Evolutionary conservation across 176 grass and related monocot species (phyloP).

Genomic region (sorghum (Sorghum bicolor)): Sorghum_bicolor_NCBIv3 NC_012870.2:69946501-69947000

Average conservation of each 20-base stretch:
- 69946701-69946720: slow-evolving; percentile 88
- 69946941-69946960: slow-evolving; percentile 49
- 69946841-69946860: slow-evolving; percentile 68
- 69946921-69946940: slow-evolving; percentile 51
- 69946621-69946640: slow-evolving; percentile 75
- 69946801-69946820: slow-evolving; percentile 65
- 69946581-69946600: slow-evolving; percentile 81
- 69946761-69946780: slow-evolving; percentile 76
- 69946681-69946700: slow-evolving; percentile 80
- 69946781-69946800: slow-evolving; percentile 78
- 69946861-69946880: slow-evolving; percentile 77
- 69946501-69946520: slow-evolving; percentile 71
- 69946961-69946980: slow-evolving; percentile 73
- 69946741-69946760: slow-evolving; percentile 85
- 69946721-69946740: slow-evolving; percentile 89
- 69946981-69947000: slow-evolving; percentile 70
- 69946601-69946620: slow-evolving; percentile 65
- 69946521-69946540: slow-evolving; percentile 88
- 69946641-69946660: slow-evolving; percentile 75
- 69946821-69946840: slow-evolving; percentile 50
- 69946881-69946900: slow-evolving; percentile 60
- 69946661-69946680: slow-evolving; percentile 93
- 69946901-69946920: slow-evolving; percentile 53
- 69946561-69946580: slow-evolving; percentile 76
- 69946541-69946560: slow-evolving; percentile 91